Evolutionary conservation across 768 basidiomycete genomes (phyloP), one percentile per base, ranked within the genome.

Genomic region (Lentinula raphanica): DNA sequence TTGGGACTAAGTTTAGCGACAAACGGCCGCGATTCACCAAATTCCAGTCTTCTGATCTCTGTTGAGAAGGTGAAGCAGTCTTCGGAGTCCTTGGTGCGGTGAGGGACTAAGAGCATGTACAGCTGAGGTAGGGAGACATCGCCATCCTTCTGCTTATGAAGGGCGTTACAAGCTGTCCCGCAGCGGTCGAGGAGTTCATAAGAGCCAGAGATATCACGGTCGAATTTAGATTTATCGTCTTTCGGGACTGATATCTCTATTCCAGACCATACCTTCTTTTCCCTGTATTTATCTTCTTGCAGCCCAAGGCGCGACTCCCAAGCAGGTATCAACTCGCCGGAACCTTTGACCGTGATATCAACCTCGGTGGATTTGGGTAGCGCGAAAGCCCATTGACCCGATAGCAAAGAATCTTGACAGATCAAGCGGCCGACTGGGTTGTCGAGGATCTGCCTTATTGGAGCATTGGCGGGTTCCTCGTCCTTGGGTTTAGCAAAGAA

Each of bases 231-330:
- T 7, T 74, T 66, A 27, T 79, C 75, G 31, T 79, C 76, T 8
- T 70, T 64, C 0, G 82, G 75, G 3, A 88, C 82, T n/a, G 76
- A 72, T 35, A 98, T 73, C 62, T 84, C 76, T 27, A 97, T 62
- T 54, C 79, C 73, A 0, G 90, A 81, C 68, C 86, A 83, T 13
- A 95, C 86, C 62, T 73, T 73, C 66, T 83, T 84, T 46, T 86
- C 84, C 58, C 79, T 84, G 71, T 86, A 86, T 42, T 85, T 80
- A 9, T 83, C 82, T 7, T 76, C 81, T 36, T 75, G 70, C 23
- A 97, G 74, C 5, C 94, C 94, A 28, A 98, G 79, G 27, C 86
- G 82, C 17, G 85, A 81, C 65, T 92, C 87, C 94, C 94, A 98
- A 5, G 88, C 85, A 9, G 90, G 88, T 0, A 93, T 88, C 6